These are phyloP conservation scores for Olyra latifolia DNA, from an alignment of 176 grass and related monocot genomes.

Conservation along the genomic window DNA sequence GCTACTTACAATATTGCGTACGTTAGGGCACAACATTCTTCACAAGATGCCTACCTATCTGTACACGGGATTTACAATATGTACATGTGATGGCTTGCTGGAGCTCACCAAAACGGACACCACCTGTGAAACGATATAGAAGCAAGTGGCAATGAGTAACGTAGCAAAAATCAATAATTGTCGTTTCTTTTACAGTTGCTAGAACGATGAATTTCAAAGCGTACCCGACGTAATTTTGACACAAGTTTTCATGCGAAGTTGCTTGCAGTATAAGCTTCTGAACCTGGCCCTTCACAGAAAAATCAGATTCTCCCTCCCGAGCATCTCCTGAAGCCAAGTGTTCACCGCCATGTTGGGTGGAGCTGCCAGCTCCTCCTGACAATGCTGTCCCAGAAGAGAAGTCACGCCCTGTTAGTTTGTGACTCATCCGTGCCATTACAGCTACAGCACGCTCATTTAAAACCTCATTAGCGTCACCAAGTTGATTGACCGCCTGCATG, in stretches of 20 bases:
- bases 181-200: background rate
- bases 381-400: constrained; percentile 65
- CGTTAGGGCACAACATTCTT: constrained; percentile 7
- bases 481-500: constrained; percentile 89
- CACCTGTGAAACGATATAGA: constrained; percentile 62
- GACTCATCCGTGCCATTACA: constrained; percentile 97
- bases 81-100: constrained; percentile 32
- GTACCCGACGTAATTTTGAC: constrained; percentile 95
- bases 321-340: constrained; percentile 57
- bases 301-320: constrained; percentile 59
- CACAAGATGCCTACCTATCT: constrained; percentile 37
- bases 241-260: constrained; percentile 84
- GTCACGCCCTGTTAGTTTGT: constrained; percentile 93
- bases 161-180: constrained; percentile 6
- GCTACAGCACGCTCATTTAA: constrained; percentile 92
- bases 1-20: constrained; percentile 32
- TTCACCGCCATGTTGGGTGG: constrained; percentile 46
- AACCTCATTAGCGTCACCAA: constrained; percentile 95
- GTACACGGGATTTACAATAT: constrained; percentile 70
- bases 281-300: constrained; percentile 83
- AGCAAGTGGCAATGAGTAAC: constrained; percentile 16
- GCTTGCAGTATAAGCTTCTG: constrained; percentile 90
- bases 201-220: constrained; percentile 27
- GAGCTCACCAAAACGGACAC: constrained; percentile 89
- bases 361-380: constrained; percentile 46